Percentiles rank a stretch among this genome's conserved stretches.
Conservation (phyloP, 768 basidiomycete species). For the Suillus spraguei region DNA sequence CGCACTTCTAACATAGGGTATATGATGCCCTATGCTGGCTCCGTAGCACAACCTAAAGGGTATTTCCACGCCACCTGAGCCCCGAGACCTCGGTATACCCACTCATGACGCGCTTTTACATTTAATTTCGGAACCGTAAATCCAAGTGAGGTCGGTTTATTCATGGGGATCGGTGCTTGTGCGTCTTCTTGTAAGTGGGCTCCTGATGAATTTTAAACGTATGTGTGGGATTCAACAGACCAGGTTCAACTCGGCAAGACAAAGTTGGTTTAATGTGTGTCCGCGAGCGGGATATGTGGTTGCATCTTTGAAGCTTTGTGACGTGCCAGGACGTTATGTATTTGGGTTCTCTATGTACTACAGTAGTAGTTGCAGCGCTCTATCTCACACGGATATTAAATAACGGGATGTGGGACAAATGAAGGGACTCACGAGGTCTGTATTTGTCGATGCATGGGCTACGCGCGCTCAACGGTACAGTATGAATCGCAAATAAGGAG, state of each 20-base stretch:
- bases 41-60: slow-evolving; percentile 9
- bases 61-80: slow-evolving; percentile 15
- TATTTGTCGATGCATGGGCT: neutral
- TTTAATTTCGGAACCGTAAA: slow-evolving; percentile 7
- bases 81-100: slow-evolving; percentile 6
- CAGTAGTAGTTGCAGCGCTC: neutral
- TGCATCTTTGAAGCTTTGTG: neutral
- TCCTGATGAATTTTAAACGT: neutral
- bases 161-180: slow-evolving; percentile 10
- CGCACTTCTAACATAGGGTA: neutral
- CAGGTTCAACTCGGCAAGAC: neutral
- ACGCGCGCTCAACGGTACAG: neutral
- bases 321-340: neutral
- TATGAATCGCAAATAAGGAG: neutral
- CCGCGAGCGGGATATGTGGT: neutral
- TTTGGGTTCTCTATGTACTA: neutral
- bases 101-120: slow-evolving; percentile 12
- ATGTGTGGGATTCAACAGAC: neutral
- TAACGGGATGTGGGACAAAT: neutral
- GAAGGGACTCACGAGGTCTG: neutral
- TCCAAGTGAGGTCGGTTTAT: neutral
- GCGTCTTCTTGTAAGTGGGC: neutral
- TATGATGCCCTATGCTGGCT: neutral
- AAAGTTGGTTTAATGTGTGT: neutral
- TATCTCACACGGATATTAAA: neutral